phyloP scores from a whole-genome alignment of 768 basidiomycete species.

The Boletus tylopilopsis region DNA sequence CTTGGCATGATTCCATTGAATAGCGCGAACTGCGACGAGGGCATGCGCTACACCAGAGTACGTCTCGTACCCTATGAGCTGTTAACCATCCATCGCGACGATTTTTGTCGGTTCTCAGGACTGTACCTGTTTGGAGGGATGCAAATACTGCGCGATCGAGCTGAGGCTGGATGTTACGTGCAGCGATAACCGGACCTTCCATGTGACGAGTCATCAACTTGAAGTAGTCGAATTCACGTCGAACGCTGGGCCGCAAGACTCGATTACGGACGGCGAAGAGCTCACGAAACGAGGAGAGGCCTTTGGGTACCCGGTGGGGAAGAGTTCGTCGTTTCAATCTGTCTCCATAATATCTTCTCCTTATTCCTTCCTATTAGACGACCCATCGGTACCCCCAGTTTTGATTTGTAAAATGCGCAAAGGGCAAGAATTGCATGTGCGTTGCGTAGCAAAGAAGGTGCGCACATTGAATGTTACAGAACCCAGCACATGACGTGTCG shows the following conservation, averaged over 20 bases:
- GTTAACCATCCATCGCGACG: neutral
- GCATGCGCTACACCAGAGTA: slow-evolving; percentile 75
- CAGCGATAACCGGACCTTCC: slow-evolving; percentile 68
- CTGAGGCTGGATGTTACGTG: slow-evolving; percentile 78
- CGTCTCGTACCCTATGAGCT: slow-evolving; percentile 22
- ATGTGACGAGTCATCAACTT: slow-evolving; percentile 83
- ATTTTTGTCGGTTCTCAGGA: slow-evolving; percentile 52
- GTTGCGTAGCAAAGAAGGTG: slow-evolving; percentile 92
- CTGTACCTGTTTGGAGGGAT: slow-evolving; percentile 83
- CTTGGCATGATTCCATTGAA: slow-evolving; percentile 91
- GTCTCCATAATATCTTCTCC: slow-evolving; percentile 3
- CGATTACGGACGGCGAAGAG: slow-evolving; percentile 55
- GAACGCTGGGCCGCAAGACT: slow-evolving; percentile 36
- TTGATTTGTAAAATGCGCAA: slow-evolving; percentile 90
- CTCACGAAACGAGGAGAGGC: slow-evolving; percentile 65
- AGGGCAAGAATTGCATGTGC: slow-evolving; percentile 84
- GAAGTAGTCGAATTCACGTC: slow-evolving; percentile 49
- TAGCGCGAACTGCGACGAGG: slow-evolving; percentile 85
- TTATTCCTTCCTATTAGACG: slow-evolving; percentile 40
- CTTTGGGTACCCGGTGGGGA: slow-evolving; percentile 84
- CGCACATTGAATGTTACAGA: slow-evolving; percentile 10
- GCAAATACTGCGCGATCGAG: slow-evolving; percentile 81
- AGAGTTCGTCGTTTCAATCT: slow-evolving; percentile 48
- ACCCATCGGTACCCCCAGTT: slow-evolving; percentile 61
- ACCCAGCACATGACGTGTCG: neutral